Evolutionary conservation across 148 eudicot species (phyloP), one percentile per base, ranked within the genome.

Genomic region (Dianthus caryophyllus): DNA sequence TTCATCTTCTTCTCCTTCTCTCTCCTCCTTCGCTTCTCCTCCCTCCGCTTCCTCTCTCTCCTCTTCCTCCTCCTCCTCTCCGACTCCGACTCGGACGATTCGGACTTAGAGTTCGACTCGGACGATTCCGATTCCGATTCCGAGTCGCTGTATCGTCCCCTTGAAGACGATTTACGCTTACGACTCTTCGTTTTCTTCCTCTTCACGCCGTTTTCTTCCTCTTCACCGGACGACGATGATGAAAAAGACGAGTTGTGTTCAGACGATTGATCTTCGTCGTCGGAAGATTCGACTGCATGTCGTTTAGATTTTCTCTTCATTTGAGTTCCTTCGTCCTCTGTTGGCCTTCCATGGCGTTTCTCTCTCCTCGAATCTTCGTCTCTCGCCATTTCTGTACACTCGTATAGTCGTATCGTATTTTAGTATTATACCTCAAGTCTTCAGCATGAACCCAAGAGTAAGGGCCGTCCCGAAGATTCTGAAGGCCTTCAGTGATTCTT

Each of bases 41-140:
- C 55, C 20, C 55, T 58, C 49, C 49, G 31, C 59, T 63, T 51
- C 64, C 25, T 51, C 69, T 73, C 71, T 71, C 76, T 74, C 33
- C 61, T 70, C 59, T 70, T 77, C 77, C 74, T 73, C 78, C 73
- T 67, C 82, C 77, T 73, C 78, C 53, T 52, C 76, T 78, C 78
- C 26, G 64, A 62, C 70, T 81, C 84, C n/a, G n/a, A n/a, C n/a
- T n/a, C n/a, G n/a, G n/a, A n/a, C n/a, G n/a, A n/a, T n/a, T n/a
- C n/a, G n/a, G n/a, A n/a, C n/a, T n/a, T n/a, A n/a, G n/a, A n/a
- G n/a, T n/a, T n/a, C n/a, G n/a, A n/a, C 20, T 66, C 78, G 22
- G 75, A 77, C 39, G 80, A 69, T 8, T 67, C 76, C 2, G 77
- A 76, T 3, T 69, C 78, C 13, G 79, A 79, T n/a, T n/a, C n/a